These are phyloP conservation scores for Nymphaea colorata DNA, from an alignment of 164 flowering plant species.

Conservation along the genomic window DNA sequence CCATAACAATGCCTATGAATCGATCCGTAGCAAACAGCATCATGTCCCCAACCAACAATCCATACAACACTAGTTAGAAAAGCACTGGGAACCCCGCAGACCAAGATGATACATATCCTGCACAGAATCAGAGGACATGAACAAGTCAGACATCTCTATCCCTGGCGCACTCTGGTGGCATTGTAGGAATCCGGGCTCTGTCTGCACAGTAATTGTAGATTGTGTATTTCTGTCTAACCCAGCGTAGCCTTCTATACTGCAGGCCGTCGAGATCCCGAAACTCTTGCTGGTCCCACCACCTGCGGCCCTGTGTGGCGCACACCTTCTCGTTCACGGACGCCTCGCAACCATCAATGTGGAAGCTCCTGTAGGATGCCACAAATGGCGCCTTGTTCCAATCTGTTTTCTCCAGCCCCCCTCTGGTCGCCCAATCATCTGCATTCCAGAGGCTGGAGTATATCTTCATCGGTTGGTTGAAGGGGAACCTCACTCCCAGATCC, in stretches of 20 bases:
- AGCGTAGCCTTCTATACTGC: conserved; percentile 29
- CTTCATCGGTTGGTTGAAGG: conserved; percentile 61
- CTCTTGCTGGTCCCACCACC: conserved; percentile 57
- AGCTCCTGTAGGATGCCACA: conserved; percentile 37
- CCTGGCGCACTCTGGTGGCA: conserved; percentile 38
- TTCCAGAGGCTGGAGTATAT: conserved; percentile 56
- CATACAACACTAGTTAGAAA: no score
- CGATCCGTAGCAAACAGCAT: no score
- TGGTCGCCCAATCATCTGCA: conserved; percentile 66
- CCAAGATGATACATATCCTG: no score
- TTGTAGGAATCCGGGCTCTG: conserved; percentile 20
- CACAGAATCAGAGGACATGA: no score
- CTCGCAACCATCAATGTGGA: conserved; percentile 51
- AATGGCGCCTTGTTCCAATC: conserved; percentile 61
- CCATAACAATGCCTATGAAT: no score
- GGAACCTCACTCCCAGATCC: conserved; percentile 38
- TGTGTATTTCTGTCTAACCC: conserved; percentile 43
- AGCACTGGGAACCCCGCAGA: no score
- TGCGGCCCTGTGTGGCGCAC: conserved; percentile 35
- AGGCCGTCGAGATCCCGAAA: conserved; percentile 36
- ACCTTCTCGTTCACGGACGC: conserved; percentile 37
- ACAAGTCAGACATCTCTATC: conserved; percentile 28
- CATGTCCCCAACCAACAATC: no score
- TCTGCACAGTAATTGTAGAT: conserved; percentile 62
- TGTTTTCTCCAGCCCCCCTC: conserved; percentile 56